These are phyloP conservation scores for Saccharomycopsis fibuligera DNA, from an alignment of 805 yeast genomes.

Conservation along the genomic window DNA sequence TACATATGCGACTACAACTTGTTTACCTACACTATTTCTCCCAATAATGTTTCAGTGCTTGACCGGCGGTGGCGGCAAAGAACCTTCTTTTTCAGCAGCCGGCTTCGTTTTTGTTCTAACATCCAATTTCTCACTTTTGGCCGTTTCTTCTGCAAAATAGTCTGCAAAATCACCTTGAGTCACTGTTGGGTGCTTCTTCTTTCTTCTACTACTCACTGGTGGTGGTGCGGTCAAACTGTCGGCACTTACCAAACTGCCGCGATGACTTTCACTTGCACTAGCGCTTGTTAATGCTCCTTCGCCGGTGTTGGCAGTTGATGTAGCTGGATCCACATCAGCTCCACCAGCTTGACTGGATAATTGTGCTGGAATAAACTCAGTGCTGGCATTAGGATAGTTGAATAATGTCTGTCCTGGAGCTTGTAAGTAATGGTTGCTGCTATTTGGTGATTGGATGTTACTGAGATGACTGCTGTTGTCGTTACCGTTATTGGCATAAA, in stretches of 20 bases:
- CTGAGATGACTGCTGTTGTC: conserved; percentile 15
- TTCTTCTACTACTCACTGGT: conserved; percentile 26
- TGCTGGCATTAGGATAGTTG: conserved; percentile 13
- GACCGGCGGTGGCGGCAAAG: conserved; percentile 35
- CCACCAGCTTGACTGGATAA: conserved; percentile 11
- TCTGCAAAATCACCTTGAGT: conserved; percentile 29
- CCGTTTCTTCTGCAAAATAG: conserved; percentile 38
- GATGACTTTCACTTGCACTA: conserved; percentile 3
- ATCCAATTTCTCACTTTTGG: conserved; percentile 35
- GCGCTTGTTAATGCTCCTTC: background rate
- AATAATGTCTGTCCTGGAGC: conserved; percentile 19
- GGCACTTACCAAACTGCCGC: background rate
- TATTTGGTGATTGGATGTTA: conserved; percentile 35
- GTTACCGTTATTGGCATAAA: too few species aligned
- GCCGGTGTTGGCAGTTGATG: conserved; percentile 2
- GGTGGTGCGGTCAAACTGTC: conserved; percentile 22
- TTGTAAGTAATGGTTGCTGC: conserved; percentile 18
- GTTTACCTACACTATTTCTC: too few species aligned
- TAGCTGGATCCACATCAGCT: conserved; percentile 22
- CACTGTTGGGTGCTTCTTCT: conserved; percentile 21
- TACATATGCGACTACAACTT: too few species aligned
- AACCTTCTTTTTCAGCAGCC: conserved; percentile 16
- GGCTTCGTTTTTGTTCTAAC: conserved; percentile 25
- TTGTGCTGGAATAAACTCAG: conserved; percentile 17
- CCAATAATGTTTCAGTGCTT: too few species aligned